Percentiles rank a stretch among this genome's conserved stretches.
Evolutionary conservation across 768 basidiomycete species (phyloP).

Genomic region (Mycena vitilis): DNA sequence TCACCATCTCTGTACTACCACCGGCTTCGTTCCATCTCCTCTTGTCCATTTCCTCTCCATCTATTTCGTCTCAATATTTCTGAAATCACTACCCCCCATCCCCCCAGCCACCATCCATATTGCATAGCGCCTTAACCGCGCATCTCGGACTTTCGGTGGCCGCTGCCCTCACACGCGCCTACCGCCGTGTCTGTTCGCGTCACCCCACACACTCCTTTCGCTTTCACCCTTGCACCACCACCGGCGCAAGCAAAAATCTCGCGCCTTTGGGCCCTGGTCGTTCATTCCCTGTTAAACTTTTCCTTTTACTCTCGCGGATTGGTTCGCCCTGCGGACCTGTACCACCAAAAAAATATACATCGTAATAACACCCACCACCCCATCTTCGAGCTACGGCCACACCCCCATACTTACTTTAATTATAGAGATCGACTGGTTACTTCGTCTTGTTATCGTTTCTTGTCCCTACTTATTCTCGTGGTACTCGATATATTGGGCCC

Average conservation of each 20-base stretch:
- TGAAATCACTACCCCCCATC: constrained; percentile 18
- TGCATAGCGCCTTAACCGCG: constrained; percentile 31
- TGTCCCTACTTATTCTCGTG: constrained; percentile 16
- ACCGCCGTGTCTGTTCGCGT: constrained; percentile 13
- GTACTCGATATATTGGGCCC: constrained; percentile 25
- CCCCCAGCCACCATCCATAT: constrained; percentile 29
- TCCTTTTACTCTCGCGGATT: constrained; percentile 23
- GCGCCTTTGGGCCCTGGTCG: constrained; percentile 7
- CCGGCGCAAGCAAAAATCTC: constrained; percentile 11
- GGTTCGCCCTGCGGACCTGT: constrained; percentile 28
- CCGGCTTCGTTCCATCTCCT: constrained; percentile 4
- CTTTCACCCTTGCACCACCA: constrained; percentile 11
- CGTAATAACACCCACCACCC: constrained; percentile 18
- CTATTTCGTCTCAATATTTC: constrained; percentile 6
- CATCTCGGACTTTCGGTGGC: constrained; percentile 22
- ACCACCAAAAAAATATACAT: constrained; percentile 23
- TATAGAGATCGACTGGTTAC: constrained; percentile 30
- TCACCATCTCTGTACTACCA: constrained; percentile 31
- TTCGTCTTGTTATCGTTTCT: constrained; percentile 24
- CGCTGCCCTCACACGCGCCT: constrained; percentile 16
- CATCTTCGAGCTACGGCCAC: constrained; percentile 5
- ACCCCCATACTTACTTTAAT: constrained; percentile 19
- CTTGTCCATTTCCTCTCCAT: constrained; percentile 13
- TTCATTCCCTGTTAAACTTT: neutral
- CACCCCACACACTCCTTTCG: constrained; percentile 22